These are phyloP conservation scores for Omphalotus guepiniiformis DNA, from an alignment of 768 basidiomycete genomes.

Conservation along the genomic window DNA sequence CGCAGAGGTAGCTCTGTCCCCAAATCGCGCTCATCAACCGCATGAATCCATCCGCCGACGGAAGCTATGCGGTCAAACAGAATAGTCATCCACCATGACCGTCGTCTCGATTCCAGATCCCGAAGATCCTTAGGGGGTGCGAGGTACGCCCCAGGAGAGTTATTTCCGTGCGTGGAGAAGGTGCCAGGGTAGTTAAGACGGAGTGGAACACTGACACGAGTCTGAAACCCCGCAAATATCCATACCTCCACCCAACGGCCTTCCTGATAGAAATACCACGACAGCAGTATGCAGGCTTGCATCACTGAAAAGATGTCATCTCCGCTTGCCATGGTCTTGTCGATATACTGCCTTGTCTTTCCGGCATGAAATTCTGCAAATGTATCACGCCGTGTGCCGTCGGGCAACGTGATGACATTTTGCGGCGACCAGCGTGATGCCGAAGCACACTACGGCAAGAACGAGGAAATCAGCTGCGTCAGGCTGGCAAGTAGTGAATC, in stretches of 20 bases:
- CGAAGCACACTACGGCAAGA: conserved; percentile 59
- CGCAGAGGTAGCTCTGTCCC: conserved; percentile 81
- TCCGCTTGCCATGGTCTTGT: conserved; percentile 86
- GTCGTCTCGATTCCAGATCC: conserved; percentile 72
- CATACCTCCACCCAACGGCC: conserved; percentile 89
- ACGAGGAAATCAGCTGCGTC: conserved; percentile 4
- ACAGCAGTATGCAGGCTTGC: conserved; percentile 82
- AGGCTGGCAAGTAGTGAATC: conserved; percentile 1
- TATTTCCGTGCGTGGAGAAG: conserved; percentile 61
- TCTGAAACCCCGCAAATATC: conserved; percentile 87
- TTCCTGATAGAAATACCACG: conserved; percentile 91
- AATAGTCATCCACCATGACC: conserved; percentile 92
- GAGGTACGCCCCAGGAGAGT: conserved; percentile 74
- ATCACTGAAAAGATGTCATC: conserved; percentile 83
- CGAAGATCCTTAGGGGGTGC: conserved; percentile 72
- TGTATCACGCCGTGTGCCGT: conserved; percentile 75
- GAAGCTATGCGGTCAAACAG: conserved; percentile 73
- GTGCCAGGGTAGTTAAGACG: conserved; percentile 86
- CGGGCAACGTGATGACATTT: conserved; percentile 59
- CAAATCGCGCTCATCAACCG: conserved; percentile 77
- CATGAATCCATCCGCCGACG: conserved; percentile 72
- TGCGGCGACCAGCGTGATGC: conserved; percentile 81
- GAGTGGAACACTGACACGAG: conserved; percentile 74
- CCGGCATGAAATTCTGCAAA: conserved; percentile 86
- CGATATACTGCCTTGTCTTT: conserved; percentile 85